Conservation (phyloP, 2,329 filamentous ascomycete genomes). For the Xylariaceae sp. region DNA sequence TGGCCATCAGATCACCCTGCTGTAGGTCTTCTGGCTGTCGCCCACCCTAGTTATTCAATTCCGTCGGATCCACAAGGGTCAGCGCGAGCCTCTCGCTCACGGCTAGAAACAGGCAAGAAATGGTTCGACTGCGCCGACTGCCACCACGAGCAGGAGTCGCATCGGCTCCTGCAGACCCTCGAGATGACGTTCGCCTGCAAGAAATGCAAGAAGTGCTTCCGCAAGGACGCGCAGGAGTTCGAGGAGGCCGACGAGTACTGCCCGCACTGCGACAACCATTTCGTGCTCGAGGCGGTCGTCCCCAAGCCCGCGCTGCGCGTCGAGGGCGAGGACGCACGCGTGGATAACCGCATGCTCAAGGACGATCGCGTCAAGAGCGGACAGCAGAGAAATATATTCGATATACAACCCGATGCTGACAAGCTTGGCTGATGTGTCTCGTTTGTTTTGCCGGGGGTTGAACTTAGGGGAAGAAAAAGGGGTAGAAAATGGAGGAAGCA, state of each 20-base stretch:
- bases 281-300: constrained; percentile 81
- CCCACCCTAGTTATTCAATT: too few species aligned
- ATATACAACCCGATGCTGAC: constrained; percentile 69
- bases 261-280: constrained; percentile 98
- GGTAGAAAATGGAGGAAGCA: constrained; percentile 1
- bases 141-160: constrained; percentile 75
- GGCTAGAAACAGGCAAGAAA: constrained; percentile 69
- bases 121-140: constrained; percentile 99
- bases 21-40: too few species aligned
- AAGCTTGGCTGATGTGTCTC: constrained; percentile 58
- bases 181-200: constrained; percentile 98
- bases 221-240: constrained; percentile 87
- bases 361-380: constrained; percentile 71
- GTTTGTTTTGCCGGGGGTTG: neutral
- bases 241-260: constrained; percentile 98
- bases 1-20: constrained; percentile 91
- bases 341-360: constrained; percentile 87
- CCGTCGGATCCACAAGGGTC: too few species aligned
- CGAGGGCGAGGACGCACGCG: constrained; percentile 84
- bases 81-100: too few species aligned
- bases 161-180: constrained; percentile 68
- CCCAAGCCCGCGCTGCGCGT: constrained; percentile 80
- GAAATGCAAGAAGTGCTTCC: constrained; percentile 97
- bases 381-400: constrained; percentile 64
- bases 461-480: neutral